Percentiles rank a stretch among this genome's conserved stretches.
phyloP scores from a whole-genome alignment of 2,329 filamentous ascomycete species.

The Tolypocladium album region DNA sequence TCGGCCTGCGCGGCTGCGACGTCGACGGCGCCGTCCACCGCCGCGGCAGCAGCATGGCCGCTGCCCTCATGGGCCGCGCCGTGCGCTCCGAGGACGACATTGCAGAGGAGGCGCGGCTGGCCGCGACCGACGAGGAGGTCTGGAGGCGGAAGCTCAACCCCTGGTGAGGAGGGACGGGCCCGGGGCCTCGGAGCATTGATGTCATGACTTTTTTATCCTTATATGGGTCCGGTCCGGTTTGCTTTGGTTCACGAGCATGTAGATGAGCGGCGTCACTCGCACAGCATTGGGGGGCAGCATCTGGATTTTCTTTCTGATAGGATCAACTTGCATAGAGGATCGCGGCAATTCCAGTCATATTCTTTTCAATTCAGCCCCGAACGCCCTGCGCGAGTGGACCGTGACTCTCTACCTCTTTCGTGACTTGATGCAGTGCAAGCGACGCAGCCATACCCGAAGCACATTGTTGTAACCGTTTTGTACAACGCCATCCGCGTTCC shows the following conservation, averaged over 20 bases:
- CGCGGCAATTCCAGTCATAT: neutral
- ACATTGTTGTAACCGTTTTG: neutral
- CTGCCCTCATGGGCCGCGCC: constrained; percentile 6
- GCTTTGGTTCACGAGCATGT: neutral
- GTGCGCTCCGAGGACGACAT: constrained; percentile 38
- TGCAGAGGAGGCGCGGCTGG: constrained; percentile 28
- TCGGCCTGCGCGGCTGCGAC: constrained; percentile 53
- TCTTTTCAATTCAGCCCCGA: neutral
- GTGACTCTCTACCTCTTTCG: neutral
- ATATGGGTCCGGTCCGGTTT: neutral
- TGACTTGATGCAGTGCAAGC: neutral
- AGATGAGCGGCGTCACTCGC: constrained; percentile 2
- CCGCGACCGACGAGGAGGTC: constrained; percentile 34
- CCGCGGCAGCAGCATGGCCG: neutral
- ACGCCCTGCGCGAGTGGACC: neutral
- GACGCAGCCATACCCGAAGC: neutral
- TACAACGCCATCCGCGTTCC: neutral
- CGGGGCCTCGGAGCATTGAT: neutral
- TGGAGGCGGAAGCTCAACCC: constrained; percentile 33
- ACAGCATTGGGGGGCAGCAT: constrained; percentile 5
- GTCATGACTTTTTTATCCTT: neutral
- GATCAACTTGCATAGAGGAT: neutral
- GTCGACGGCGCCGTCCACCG: neutral
- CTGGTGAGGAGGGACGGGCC: constrained; percentile 12
- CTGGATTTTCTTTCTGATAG: neutral